These are phyloP conservation scores for Penicillium fimorum DNA, from an alignment of 495 filamentous ascomycete genomes.

Conservation along the genomic window DNA sequence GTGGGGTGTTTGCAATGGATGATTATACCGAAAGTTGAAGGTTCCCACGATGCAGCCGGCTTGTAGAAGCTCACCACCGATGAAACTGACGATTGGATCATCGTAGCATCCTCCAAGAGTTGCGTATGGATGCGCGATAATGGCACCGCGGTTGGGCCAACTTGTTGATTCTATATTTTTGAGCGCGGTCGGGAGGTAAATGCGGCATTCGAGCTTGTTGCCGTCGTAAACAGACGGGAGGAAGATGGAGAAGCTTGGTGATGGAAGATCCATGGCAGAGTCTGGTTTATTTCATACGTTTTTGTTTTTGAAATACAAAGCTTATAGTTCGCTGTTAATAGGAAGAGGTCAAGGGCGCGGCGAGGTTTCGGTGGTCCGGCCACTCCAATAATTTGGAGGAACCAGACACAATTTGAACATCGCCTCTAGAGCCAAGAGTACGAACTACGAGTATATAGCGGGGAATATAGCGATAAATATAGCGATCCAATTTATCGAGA, in stretches of 20 bases:
- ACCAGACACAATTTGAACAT: neutral
- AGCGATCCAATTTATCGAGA: neutral
- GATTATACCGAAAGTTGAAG: slow-evolving; percentile 86
- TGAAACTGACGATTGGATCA: slow-evolving; percentile 68
- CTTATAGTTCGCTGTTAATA: neutral
- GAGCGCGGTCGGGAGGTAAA: slow-evolving; percentile 63
- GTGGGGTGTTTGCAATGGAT: neutral
- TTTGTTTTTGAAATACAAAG: neutral
- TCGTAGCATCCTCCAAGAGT: slow-evolving; percentile 83
- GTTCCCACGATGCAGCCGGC: slow-evolving; percentile 75
- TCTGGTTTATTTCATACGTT: neutral
- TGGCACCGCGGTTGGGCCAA: slow-evolving; percentile 59
- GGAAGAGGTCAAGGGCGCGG: neutral
- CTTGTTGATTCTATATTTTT: slow-evolving; percentile 29
- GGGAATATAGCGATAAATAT: too few relatives aligned
- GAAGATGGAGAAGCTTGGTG: slow-evolving; percentile 67
- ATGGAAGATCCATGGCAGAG: slow-evolving; percentile 36
- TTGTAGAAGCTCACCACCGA: slow-evolving; percentile 61
- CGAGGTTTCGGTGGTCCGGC: slow-evolving; percentile 4
- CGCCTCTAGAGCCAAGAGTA: neutral
- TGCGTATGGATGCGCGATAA: slow-evolving; percentile 90
- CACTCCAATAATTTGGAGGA: neutral
- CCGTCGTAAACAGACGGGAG: slow-evolving; percentile 84
- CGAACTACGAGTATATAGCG: neutral
- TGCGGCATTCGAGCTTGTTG: slow-evolving; percentile 68